Percentiles rank a stretch among this genome's conserved stretches.
Conservation (phyloP, 257 asterid genomes). For the Petunia secreta region DNA sequence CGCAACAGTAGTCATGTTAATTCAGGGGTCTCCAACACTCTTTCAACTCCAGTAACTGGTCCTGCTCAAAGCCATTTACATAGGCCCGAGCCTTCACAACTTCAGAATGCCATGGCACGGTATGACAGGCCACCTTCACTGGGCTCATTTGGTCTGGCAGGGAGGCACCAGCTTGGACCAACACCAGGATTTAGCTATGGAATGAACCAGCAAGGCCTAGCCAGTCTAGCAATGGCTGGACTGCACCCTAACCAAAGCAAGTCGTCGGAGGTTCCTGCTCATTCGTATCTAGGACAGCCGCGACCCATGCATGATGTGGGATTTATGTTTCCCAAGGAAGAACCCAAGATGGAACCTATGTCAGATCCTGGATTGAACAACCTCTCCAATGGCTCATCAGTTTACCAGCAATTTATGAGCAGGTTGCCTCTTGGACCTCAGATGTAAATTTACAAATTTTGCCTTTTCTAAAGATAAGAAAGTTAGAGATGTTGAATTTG, state of each 20-base stretch:
- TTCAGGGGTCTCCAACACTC: conserved; percentile 36
- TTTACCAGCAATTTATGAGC: conserved; percentile 67
- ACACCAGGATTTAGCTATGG: conserved; percentile 54
- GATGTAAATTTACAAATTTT: conserved; percentile 47
- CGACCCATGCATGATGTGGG: conserved; percentile 44
- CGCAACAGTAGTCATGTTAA: conserved; percentile 69
- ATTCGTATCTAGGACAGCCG: conserved; percentile 51
- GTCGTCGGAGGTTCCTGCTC: conserved; percentile 40
- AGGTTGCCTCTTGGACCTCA: conserved; percentile 71
- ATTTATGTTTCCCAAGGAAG: conserved; percentile 58
- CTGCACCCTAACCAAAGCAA: conserved; percentile 49
- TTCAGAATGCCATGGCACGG: conserved; percentile 48
- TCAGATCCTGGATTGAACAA: conserved; percentile 52
- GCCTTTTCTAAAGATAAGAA: conserved; percentile 23
- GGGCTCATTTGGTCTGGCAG: conserved; percentile 43
- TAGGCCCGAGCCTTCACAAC: conserved; percentile 57
- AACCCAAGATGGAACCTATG: conserved; percentile 57
- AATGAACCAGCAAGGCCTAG: conserved; percentile 52
- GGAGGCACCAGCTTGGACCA: conserved; percentile 56
- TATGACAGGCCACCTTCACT: conserved; percentile 49
- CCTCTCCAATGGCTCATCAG: conserved; percentile 45
- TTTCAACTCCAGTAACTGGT: conserved; percentile 35
- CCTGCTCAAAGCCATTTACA: conserved; percentile 44
- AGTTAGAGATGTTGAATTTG: conserved; percentile 30
- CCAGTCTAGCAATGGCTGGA: conserved; percentile 48